Evolutionary conservation across 2,329 filamentous ascomycete species (phyloP).

Genomic region (Cercospora janseana): DNA sequence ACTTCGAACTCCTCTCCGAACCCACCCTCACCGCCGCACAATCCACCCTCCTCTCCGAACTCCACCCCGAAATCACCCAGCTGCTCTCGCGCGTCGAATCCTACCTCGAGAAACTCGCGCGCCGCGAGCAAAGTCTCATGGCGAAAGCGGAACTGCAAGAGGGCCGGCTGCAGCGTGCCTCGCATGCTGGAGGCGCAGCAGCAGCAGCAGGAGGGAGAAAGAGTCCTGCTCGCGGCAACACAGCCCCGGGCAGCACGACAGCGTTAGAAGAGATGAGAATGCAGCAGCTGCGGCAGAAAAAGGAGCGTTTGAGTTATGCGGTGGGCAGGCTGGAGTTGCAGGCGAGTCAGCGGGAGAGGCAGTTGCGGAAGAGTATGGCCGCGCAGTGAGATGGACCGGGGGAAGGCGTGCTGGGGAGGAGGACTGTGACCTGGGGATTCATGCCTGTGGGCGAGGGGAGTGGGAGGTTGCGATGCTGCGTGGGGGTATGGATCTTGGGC

Average conservation of each 20-base stretch:
- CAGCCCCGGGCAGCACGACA: slow-evolving; percentile 37
- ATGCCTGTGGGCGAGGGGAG: no score
- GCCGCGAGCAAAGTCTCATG: slow-evolving; percentile 78
- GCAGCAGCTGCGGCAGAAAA: slow-evolving; percentile 72
- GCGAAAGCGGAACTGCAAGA: slow-evolving; percentile 81
- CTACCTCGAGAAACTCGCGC: slow-evolving; percentile 76
- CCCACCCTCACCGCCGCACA: slow-evolving; percentile 78
- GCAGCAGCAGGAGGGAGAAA: no score
- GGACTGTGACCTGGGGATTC: no score
- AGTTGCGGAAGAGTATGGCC: slow-evolving; percentile 71
- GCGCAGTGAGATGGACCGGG: slow-evolving; percentile 40
- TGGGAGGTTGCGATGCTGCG: no score
- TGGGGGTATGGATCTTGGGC: no score
- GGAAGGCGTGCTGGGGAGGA: no score
- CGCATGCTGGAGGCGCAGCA: slow-evolving; percentile 23
- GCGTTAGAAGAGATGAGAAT: slow-evolving; percentile 58
- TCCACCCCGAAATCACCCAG: slow-evolving; percentile 78
- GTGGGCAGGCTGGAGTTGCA: slow-evolving; percentile 84
- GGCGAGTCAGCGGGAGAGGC: slow-evolving; percentile 71
- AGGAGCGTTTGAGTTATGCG: slow-evolving; percentile 80
- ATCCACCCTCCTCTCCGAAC: slow-evolving; percentile 79
- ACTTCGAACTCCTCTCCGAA: slow-evolving; percentile 90
- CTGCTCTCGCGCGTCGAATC: slow-evolving; percentile 79
- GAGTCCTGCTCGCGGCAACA: slow-evolving; percentile 26
- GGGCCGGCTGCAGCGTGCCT: slow-evolving; percentile 56